A percentile compares a stretch with the other conserved stretches of the same genome.
phyloP scores from a whole-genome alignment of 352 stramenopile species.

The Globisporangium heterothallicum region DNA sequence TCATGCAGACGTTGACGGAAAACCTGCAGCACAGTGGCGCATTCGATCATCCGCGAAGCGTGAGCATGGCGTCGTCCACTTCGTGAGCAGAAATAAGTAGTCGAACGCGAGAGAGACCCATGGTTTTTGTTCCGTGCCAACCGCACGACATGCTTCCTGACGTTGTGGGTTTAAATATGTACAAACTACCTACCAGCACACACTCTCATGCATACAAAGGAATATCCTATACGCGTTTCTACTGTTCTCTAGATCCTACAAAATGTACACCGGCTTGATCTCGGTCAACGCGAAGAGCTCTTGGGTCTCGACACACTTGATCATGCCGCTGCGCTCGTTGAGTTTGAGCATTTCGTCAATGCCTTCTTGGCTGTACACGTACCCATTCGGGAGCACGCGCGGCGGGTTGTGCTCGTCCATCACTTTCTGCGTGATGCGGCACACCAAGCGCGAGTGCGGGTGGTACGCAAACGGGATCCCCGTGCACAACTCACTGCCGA shows the following conservation, averaged over 20 bases:
- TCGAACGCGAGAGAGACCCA: neutral
- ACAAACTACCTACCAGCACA: constrained; percentile 1
- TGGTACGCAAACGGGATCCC: constrained; percentile 72
- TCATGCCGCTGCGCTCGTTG: constrained; percentile 33
- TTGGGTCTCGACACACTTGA: constrained; percentile 72
- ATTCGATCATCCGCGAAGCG: constrained; percentile 31
- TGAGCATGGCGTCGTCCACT: constrained; percentile 13
- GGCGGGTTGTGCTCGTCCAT: constrained; percentile 87
- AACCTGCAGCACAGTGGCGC: constrained; percentile 72
- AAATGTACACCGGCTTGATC: constrained; percentile 77
- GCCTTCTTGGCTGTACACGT: constrained; percentile 76
- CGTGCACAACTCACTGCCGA: constrained; percentile 53
- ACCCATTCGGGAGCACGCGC: constrained; percentile 73
- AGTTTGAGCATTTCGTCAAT: constrained; percentile 49
- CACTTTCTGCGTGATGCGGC: constrained; percentile 65
- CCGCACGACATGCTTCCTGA: no score
- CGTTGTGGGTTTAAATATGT: constrained; percentile 8
- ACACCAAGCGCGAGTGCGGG: constrained; percentile 79
- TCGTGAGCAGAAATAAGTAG: neutral
- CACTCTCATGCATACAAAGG: neutral
- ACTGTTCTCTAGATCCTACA: constrained; percentile 22
- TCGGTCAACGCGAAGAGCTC: constrained; percentile 53
- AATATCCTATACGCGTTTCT: neutral
- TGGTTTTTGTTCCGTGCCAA: neutral
- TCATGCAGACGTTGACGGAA: constrained; percentile 74